Percentiles rank a stretch among this genome's conserved stretches.
phyloP scores from a whole-genome alignment of 805 yeast species.

The baker's yeast (Saccharomyces cerevisiae) region DNA sequence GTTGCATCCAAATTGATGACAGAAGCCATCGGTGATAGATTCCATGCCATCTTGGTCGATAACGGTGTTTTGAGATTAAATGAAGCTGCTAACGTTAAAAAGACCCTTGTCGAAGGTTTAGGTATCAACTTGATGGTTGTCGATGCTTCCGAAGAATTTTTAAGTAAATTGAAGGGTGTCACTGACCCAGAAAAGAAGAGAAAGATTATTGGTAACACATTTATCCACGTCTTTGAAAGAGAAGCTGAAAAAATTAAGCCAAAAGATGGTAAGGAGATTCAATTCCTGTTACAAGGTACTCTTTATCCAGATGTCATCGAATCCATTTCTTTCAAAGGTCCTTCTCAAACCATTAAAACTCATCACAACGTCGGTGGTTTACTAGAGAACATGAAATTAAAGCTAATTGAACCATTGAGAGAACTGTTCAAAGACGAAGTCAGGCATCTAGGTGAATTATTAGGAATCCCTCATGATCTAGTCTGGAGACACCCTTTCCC shows the following conservation, averaged over 20 bases:
- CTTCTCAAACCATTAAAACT: conserved; percentile 97
- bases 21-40: conserved; percentile 96
- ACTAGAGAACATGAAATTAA: conserved; percentile 95
- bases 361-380: conserved; percentile 99
- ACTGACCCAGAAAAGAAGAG: conserved; percentile 99
- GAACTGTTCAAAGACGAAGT: conserved; percentile 99
- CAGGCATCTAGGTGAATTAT: conserved; percentile 85
- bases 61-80: conserved; percentile 95
- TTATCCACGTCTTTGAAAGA: conserved; percentile 92
- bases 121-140: conserved; percentile 92
- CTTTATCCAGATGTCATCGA: conserved; percentile 97
- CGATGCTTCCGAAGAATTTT: conserved; percentile 87
- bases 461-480: conserved; percentile 92
- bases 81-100: conserved; percentile 83
- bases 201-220: conserved; percentile 96
- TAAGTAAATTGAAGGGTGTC: conserved; percentile 79
- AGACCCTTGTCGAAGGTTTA: conserved; percentile 83
- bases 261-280: conserved; percentile 80
- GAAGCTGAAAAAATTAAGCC: conserved; percentile 91
- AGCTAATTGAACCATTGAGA: conserved; percentile 95
- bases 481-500: conserved; percentile 99
- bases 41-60: conserved; percentile 96
- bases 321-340: conserved; percentile 98
- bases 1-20: conserved; percentile 98
- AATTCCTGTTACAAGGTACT: conserved; percentile 92